phyloP scores from a whole-genome alignment of 495 filamentous ascomycete species.

The Lophiostoma macrostomum region DNA sequence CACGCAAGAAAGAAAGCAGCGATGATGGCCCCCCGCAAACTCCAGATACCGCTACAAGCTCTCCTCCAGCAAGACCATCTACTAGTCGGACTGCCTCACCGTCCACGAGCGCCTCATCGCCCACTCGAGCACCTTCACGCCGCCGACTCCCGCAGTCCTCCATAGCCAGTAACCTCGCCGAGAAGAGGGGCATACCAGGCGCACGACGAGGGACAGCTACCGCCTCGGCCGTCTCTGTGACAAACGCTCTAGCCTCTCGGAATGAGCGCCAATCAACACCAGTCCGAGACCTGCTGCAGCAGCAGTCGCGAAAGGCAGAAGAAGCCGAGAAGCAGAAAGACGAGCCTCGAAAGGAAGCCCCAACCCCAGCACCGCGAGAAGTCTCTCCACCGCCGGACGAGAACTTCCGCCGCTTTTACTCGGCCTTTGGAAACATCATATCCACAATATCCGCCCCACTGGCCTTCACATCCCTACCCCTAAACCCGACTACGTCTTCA shows the following conservation, averaged over 20 bases:
- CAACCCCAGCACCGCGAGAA: neutral
- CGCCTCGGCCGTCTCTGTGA: constrained; percentile 68
- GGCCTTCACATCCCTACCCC: constrained; percentile 85
- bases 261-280: constrained; percentile 31
- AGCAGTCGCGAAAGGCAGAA: constrained; percentile 14
- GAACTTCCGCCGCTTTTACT: constrained; percentile 85
- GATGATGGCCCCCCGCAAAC: neutral
- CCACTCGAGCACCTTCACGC: constrained; percentile 47
- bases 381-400: constrained; percentile 57
- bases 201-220: constrained; percentile 55
- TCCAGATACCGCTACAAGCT: neutral
- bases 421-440: constrained; percentile 77
- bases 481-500: constrained; percentile 45
- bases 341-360: constrained; percentile 20
- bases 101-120: constrained; percentile 35
- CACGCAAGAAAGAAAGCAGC: constrained; percentile 17
- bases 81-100: constrained; percentile 33
- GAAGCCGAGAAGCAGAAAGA: neutral
- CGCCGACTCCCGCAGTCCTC: constrained; percentile 66
- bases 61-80: constrained; percentile 1
- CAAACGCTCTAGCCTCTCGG: constrained; percentile 66
- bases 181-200: constrained; percentile 75
- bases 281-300: constrained; percentile 18
- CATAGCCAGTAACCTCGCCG: constrained; percentile 87
- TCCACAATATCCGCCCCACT: constrained; percentile 81